A percentile compares a stretch with the other conserved stretches of the same genome.
phyloP scores from a whole-genome alignment of 192 early-diverging fungal genomes.

The Funneliformis geosporum region DNA sequence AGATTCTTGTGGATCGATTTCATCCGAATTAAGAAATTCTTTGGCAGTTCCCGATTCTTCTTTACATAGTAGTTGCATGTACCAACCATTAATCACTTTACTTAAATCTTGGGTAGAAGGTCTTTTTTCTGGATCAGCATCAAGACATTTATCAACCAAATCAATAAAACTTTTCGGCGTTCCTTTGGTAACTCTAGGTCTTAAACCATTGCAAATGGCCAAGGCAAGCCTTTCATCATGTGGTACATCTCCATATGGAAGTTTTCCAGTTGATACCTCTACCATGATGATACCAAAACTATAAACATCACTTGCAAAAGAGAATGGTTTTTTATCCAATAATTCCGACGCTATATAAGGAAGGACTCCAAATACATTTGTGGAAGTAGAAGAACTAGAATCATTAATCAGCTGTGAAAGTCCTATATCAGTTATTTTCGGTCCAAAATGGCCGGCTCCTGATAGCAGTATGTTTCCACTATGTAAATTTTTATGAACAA shows the following conservation, averaged over 20 bases:
- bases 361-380: not conserved
- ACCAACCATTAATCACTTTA: no score
- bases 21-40: no score
- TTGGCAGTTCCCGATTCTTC: no score
- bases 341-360: conserved; percentile 2
- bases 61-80: no score
- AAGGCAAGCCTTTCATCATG: conserved; percentile 29
- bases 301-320: conserved; percentile 36
- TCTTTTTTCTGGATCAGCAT: conserved; percentile 33
- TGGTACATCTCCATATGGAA: conserved; percentile 36
- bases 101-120: not conserved
- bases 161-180: conserved; percentile 39
- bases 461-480: conserved; percentile 42
- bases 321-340: not conserved
- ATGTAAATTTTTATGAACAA: conserved; percentile 45
- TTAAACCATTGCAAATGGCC: conserved; percentile 34
- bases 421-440: no score
- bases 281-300: conserved; percentile 35
- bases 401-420: no score
- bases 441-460: not conserved
- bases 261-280: conserved; percentile 34
- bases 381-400: not conserved
- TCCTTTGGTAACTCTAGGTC: conserved; percentile 39
- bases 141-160: conserved; percentile 15
- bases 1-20: no score